Percentiles rank a stretch among this genome's conserved stretches.
Evolutionary conservation across 192 early-diverging fungal species (phyloP).

Genomic region (Dissophora globulifera): DNA sequence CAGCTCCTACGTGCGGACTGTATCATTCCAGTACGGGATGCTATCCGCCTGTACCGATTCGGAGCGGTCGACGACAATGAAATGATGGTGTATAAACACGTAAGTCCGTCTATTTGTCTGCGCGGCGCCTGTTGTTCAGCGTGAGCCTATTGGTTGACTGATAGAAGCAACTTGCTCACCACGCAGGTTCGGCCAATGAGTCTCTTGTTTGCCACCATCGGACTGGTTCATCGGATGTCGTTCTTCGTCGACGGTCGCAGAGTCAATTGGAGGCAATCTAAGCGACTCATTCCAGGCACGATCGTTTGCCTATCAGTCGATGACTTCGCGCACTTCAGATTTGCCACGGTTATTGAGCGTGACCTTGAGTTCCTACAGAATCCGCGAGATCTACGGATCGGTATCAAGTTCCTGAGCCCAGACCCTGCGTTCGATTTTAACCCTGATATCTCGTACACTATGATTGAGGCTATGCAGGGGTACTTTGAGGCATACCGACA

Average conservation of each 20-base stretch:
- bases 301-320: constrained; percentile 63
- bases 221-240: constrained; percentile 58
- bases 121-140: not conserved
- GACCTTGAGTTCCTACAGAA: constrained; percentile 35
- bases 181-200: constrained; percentile 56
- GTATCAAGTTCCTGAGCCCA: constrained; percentile 34
- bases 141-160: not conserved
- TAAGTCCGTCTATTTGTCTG: constrained; percentile 9
- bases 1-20: constrained; percentile 64
- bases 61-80: constrained; percentile 31
- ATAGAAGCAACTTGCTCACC: no score
- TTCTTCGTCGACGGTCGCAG: constrained; percentile 58
- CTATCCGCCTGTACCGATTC: constrained; percentile 44
- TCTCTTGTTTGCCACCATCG: constrained; percentile 53
- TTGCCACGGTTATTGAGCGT: constrained; percentile 60
- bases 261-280: constrained; percentile 60
- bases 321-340: constrained; percentile 57
- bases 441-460: constrained; percentile 32
- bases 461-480: constrained; percentile 57
- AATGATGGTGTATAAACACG: constrained; percentile 36
- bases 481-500: constrained; percentile 63
- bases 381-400: constrained; percentile 45
- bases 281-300: constrained; percentile 64
- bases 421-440: constrained; percentile 35
- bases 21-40: constrained; percentile 58